phyloP scores from a whole-genome alignment of 2,329 filamentous ascomycete genomes.

The Dothistroma pini region DNA sequence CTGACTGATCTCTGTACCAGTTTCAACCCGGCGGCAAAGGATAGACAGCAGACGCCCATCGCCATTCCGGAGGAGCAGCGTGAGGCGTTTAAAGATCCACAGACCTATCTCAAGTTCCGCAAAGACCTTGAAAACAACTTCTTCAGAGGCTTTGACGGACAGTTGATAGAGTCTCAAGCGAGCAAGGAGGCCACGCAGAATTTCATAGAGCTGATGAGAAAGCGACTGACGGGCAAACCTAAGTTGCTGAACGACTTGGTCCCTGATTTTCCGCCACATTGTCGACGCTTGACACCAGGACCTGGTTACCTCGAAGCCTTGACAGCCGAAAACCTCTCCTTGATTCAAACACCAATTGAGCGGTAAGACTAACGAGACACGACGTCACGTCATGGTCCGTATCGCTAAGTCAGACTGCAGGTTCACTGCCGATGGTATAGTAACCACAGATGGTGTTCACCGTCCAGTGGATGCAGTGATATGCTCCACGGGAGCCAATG shows the following conservation, averaged over 20 bases:
- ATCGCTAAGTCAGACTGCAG: conserved; percentile 12
- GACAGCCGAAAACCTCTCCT: conserved; percentile 44
- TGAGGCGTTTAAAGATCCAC: conserved; percentile 57
- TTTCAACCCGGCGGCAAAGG: conserved; percentile 51
- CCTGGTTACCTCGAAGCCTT: conserved; percentile 50
- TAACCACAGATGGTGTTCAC: conserved; percentile 39
- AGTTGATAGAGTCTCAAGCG: conserved; percentile 38
- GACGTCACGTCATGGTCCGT: not conserved
- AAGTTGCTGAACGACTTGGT: conserved; percentile 42
- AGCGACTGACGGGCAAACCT: conserved; percentile 34
- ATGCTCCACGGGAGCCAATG: conserved; percentile 43
- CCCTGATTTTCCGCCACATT: conserved; percentile 45
- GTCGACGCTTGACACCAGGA: conserved; percentile 43
- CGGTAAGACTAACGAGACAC: conserved; percentile 10
- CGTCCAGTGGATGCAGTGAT: conserved; percentile 42
- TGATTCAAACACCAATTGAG: conserved; percentile 41
- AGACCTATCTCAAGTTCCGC: conserved; percentile 53
- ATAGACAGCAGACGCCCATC: conserved; percentile 55
- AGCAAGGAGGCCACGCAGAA: conserved; percentile 34
- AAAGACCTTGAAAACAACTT: conserved; percentile 52
- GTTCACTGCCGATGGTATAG: conserved; percentile 40
- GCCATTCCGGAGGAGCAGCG: conserved; percentile 52
- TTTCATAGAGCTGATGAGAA: conserved; percentile 41
- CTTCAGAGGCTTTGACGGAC: conserved; percentile 50
- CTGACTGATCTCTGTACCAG: not conserved